phyloP scores from a whole-genome alignment of 164 flowering plant species.

The Kingdonia uniflora region DNA sequence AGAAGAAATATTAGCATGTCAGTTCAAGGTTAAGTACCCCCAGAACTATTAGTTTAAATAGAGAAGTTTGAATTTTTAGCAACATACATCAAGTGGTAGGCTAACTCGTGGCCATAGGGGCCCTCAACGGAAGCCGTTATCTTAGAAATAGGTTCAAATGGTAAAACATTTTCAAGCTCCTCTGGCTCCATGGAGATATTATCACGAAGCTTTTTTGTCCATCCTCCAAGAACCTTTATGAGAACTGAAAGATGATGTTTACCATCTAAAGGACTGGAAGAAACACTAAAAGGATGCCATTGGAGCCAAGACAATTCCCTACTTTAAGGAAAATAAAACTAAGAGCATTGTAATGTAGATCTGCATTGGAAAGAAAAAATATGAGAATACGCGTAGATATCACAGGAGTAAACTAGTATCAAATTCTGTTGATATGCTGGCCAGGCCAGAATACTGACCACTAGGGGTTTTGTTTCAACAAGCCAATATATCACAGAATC shows the following conservation, averaged over 20 bases:
- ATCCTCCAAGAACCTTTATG: slow-evolving; percentile 80
- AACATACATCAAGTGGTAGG: slow-evolving; percentile 72
- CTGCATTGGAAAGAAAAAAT: slow-evolving; percentile 32
- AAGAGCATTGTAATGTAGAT: slow-evolving; percentile 74
- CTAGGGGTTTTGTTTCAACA: too few species aligned
- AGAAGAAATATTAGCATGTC: not conserved
- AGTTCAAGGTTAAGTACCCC: not conserved
- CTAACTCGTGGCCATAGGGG: slow-evolving; percentile 83
- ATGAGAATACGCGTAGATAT: too few species aligned
- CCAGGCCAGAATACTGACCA: too few species aligned
- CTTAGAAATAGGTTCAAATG: slow-evolving; percentile 17
- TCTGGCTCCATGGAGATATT: slow-evolving; percentile 23
- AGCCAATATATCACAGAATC: not conserved
- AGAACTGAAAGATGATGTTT: slow-evolving; percentile 60
- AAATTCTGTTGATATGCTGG: too few species aligned
- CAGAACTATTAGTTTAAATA: not conserved
- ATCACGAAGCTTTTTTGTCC: slow-evolving; percentile 64
- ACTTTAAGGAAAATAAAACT: slow-evolving; percentile 78
- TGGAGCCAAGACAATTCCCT: slow-evolving; percentile 80
- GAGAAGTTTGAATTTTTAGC: not conserved
- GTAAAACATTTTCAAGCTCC: slow-evolving; percentile 13
- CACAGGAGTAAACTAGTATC: too few species aligned
- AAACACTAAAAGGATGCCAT: slow-evolving; percentile 97
- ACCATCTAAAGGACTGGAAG: slow-evolving; percentile 90
- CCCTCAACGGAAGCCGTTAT: slow-evolving; percentile 86